These are phyloP conservation scores for Mortierella antarctica DNA, from an alignment of 192 early-diverging fungal genomes.

Conservation along the genomic window DNA sequence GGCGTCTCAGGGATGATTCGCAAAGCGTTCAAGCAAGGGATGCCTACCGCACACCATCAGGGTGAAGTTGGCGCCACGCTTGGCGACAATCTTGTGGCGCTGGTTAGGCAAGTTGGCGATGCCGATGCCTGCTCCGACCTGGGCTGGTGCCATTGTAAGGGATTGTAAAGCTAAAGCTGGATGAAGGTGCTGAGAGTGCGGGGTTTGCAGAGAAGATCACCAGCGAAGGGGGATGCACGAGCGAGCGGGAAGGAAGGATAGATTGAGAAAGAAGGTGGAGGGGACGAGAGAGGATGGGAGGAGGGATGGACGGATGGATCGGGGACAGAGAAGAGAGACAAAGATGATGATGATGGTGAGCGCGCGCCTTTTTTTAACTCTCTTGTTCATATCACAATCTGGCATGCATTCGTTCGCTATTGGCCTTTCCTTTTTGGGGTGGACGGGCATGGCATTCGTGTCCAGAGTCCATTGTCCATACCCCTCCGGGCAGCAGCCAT, in stretches of 20 bases:
- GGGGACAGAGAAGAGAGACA: conserved; percentile 7
- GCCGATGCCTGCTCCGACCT: conserved; percentile 77
- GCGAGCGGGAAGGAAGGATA: not conserved
- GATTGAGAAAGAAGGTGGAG: not conserved
- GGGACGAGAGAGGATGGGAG: not conserved
- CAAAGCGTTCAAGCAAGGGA: not conserved
- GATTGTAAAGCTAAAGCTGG: too few relatives aligned
- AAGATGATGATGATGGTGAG: conserved; percentile 11
- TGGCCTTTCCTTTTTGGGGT: not conserved
- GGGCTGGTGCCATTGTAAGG: conserved; percentile 53
- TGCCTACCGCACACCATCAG: conserved; percentile 94
- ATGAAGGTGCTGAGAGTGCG: not conserved
- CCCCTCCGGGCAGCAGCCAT: too few relatives aligned
- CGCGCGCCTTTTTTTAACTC: not conserved
- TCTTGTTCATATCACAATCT: not conserved
- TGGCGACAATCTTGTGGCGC: conserved; percentile 97
- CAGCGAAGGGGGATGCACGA: not conserved
- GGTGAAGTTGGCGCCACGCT: conserved; percentile 96
- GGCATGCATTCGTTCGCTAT: not conserved
- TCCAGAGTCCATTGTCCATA: too few relatives aligned
- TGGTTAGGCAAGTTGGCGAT: conserved; percentile 99
- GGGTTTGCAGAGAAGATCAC: not conserved
- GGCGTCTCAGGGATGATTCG: too few relatives aligned
- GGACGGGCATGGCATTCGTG: not conserved
- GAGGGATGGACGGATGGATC: not conserved